Base-by-base conservation (phyloP, 1,284 basidiomycete genomes). In the Trichosporon inkin region DNA sequence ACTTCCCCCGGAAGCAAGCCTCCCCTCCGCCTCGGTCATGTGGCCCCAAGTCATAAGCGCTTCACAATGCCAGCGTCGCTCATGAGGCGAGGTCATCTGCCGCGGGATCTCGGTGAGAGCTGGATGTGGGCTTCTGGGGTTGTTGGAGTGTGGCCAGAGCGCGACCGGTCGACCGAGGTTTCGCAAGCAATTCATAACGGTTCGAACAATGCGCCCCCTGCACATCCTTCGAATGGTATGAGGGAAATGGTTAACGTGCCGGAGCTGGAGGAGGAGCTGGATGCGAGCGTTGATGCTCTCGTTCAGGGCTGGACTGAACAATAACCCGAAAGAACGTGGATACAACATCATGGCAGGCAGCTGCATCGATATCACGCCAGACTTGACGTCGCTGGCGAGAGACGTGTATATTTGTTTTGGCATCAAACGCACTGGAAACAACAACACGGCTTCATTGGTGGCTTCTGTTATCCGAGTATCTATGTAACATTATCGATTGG, bases 41-140 rank as follows among this genome's bases (percentile, higher is more conserved):
- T 72, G 3, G 71, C 71, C 6, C 71, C 71, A 11, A 67, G 64
- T 5, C 71, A 72, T 38, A 47, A 62, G 34, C 63, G 71, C 13
- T 72, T 72, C 57, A 65, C 62, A 5, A 38, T 69, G 51, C 57
- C 64, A 0, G 34, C 39, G 0, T 56, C 55, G 8, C 53, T 70
- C 3, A 66, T 66, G 63, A 57, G 71, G 0, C 57, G 61, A 11
- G 70, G 70, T 0, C 65, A 61, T 20, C 37, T 44, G 4, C 70
- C 70, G 1, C 61, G 66, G 36, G 67, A 68, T 35, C 22, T 55
- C 2, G 69, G 68, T 16, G 68, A 70, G 55, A 40, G 52, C 10
- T 69, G 68, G 69, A 70, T 72, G 69, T 69, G 70, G 68, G 66
- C 67, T 5, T 60, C 54, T 3, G 64, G 64, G 0, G 19, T 57